Evolutionary conservation across 176 grass and related monocot genomes (phyloP), one percentile per base, ranked within the genome.

Genomic region (Canna indica): DNA sequence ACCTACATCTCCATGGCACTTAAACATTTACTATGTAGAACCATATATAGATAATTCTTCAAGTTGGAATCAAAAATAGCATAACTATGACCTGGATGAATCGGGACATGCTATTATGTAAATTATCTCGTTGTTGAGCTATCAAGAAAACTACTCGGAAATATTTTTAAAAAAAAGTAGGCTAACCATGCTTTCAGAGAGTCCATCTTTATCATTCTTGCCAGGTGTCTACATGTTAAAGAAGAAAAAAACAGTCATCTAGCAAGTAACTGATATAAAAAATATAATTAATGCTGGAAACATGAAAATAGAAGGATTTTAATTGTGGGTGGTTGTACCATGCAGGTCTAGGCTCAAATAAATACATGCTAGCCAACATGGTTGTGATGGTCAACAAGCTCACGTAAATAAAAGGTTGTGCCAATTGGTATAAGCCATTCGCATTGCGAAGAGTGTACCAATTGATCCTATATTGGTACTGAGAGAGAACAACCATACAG

Each of bases 141-240:
- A 80, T 68, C 71, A 29, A 68, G 58, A 63, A 77, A 60, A n/a
- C n/a, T n/a, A n/a, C n/a, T n/a, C n/a, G 27, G 28, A 76, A n/a
- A n/a, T n/a, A n/a, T n/a, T n/a, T 13, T 15, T 33, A 10, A 36
- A 66, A 48, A 33, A 76, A 12, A 36, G 20, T 6, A 39, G 47
- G 59, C 92, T 83, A 48, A 96, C 92, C 88, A 97, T 87, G 82
- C 71, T 92, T 56, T 79, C 84, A 5, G 86, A 69, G 28, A 86
- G 82, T 69, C 79, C 84, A 22, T 92, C 93, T 77, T 97, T 97
- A 24, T 97, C 93, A 83, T 68, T 97, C 87, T 97, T 97, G 79
- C 93, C 93, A 87, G 93, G 88, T 22, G 93, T 79, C 91, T 96
- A 76, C 22, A 54, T 38, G 69, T 78, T 12, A 84, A 12, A 31